Evolutionary conservation across 352 stramenopile genomes (phyloP).

Genomic region (Globisporangium abappressorium): DNA sequence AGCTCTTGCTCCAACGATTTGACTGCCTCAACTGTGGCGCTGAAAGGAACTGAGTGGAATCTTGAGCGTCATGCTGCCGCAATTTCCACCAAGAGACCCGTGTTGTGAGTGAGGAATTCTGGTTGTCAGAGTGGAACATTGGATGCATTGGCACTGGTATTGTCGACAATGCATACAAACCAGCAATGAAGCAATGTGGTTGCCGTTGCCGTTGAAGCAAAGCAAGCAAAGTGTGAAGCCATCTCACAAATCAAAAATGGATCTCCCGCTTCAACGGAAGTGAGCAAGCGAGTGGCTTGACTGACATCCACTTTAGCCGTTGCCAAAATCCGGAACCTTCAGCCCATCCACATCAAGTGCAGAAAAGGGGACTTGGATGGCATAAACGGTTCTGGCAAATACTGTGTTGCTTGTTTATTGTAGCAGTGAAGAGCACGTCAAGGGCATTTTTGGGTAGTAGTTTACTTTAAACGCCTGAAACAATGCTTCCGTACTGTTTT

Average conservation of each 20-base stretch:
- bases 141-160: too few relatives aligned
- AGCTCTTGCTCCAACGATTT: too few relatives aligned
- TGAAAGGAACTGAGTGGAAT: too few relatives aligned
- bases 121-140: too few relatives aligned
- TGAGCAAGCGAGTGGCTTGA: not conserved
- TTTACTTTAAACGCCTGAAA: not conserved
- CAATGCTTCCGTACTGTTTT: slow-evolving; percentile 7
- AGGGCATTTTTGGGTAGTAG: too few relatives aligned
- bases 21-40: too few relatives aligned
- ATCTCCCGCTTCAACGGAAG: not conserved
- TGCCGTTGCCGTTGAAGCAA: not conserved
- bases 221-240: not conserved
- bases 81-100: too few relatives aligned
- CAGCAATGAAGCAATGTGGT: too few relatives aligned
- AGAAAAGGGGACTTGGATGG: not conserved
- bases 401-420: not conserved
- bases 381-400: not conserved
- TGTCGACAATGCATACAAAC: too few relatives aligned
- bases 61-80: too few relatives aligned
- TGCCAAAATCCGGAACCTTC: not conserved
- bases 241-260: not conserved
- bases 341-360: not conserved
- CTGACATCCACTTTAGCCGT: not conserved
- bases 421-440: not conserved
- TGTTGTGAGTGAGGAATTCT: too few relatives aligned